These are phyloP conservation scores for Malus hybrid DNA, from an alignment of 331 rosid species.

Conservation along the genomic window DNA sequence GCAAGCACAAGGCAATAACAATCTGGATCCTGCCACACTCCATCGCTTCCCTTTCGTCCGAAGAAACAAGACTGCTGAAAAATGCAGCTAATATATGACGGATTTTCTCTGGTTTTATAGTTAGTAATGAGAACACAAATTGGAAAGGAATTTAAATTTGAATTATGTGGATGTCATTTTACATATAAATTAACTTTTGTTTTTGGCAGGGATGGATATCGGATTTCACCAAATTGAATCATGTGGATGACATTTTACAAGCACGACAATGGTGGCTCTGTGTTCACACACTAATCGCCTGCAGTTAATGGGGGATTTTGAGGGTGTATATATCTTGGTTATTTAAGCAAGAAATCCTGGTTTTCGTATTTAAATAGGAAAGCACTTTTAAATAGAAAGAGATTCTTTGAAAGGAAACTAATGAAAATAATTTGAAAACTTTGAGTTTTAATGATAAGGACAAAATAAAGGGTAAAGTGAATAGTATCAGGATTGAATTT, in stretches of 20 bases:
- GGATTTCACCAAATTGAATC: not conserved
- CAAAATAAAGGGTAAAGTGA: no score
- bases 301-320: no score
- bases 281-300: not conserved
- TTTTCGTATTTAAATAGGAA: not conserved
- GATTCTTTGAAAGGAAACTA: not conserved
- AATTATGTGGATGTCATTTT: no score
- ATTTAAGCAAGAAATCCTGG: conserved; percentile 5
- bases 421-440: no score
- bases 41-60: conserved; percentile 23
- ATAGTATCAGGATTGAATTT: no score
- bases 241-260: not conserved
- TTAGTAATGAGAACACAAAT: not conserved
- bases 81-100: not conserved
- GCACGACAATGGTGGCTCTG: not conserved
- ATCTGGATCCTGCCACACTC: conserved; percentile 21
- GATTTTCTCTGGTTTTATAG: conserved; percentile 5
- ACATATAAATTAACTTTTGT: not conserved
- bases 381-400: not conserved
- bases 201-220: not conserved
- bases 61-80: not conserved
- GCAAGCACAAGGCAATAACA: conserved; percentile 3
- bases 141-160: not conserved
- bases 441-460: no score
- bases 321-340: not conserved